Conservation (phyloP, 2,329 filamentous ascomycete species). For the Fusarium armeniacum region DNA sequence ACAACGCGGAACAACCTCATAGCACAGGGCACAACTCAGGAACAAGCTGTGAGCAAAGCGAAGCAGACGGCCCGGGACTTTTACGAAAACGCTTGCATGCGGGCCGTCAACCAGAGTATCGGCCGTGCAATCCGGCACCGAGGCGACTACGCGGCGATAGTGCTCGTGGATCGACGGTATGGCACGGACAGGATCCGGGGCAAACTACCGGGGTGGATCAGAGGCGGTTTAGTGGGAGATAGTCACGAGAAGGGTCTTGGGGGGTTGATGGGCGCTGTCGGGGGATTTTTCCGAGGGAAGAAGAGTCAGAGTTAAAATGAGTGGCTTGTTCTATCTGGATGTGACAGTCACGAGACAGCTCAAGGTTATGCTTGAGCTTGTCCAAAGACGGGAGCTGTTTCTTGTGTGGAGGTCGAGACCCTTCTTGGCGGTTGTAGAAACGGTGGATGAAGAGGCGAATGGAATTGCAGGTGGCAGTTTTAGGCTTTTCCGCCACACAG, state of each 20-base stretch:
- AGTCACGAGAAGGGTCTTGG: slow-evolving; percentile 66
- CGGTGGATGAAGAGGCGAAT: slow-evolving; percentile 35
- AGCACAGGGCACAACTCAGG: slow-evolving; percentile 39
- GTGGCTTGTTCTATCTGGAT: slow-evolving; percentile 10
- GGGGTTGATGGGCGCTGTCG: slow-evolving; percentile 70
- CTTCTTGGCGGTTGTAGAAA: slow-evolving; percentile 31
- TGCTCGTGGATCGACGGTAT: slow-evolving; percentile 87
- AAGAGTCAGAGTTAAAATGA: slow-evolving; percentile 21
- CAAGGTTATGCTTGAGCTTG: slow-evolving; percentile 17
- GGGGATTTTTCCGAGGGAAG: slow-evolving; percentile 71
- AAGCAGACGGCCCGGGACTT: slow-evolving; percentile 79
- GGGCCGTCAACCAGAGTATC: slow-evolving; percentile 96
- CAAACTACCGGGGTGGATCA: slow-evolving; percentile 93
- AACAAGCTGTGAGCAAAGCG: slow-evolving; percentile 51
- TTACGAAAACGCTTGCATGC: slow-evolving; percentile 96
- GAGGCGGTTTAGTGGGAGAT: slow-evolving; percentile 71
- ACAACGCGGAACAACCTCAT: slow-evolving; percentile 61
- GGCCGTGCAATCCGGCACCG: slow-evolving; percentile 91
- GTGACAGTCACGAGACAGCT: slow-evolving; percentile 16
- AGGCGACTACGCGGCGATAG: slow-evolving; percentile 89
- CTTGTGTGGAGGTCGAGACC: slow-evolving; percentile 36
- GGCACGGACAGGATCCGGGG: slow-evolving; percentile 76
- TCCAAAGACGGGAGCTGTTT: slow-evolving; percentile 29
- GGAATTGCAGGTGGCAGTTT: slow-evolving; percentile 2
- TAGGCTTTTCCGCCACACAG: slow-evolving; percentile 33